phyloP scores from a whole-genome alignment of 352 stramenopile species.

The Globisporangium recalcitrans region DNA sequence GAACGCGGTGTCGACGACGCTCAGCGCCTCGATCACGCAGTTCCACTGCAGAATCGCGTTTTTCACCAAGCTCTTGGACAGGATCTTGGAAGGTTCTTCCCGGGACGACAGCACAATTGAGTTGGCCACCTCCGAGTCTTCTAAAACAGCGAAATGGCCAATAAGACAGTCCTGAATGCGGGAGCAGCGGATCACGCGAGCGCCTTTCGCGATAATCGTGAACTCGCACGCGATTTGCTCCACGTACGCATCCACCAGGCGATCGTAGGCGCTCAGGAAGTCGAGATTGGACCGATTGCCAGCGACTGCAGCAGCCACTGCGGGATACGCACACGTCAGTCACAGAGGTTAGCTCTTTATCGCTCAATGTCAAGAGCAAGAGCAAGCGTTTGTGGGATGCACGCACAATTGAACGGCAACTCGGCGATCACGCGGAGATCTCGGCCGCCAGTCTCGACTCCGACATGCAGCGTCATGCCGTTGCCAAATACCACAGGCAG shows the following conservation, averaged over 20 bases:
- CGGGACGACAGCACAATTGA: conserved; percentile 64
- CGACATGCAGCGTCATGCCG: conserved; percentile 60
- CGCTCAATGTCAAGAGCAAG: no score
- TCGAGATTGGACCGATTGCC: conserved; percentile 31
- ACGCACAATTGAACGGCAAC: conserved; percentile 50
- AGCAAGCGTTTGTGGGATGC: no score
- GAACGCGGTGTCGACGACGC: conserved; percentile 60
- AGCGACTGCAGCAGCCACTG: conserved; percentile 38
- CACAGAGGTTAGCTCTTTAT: background rate
- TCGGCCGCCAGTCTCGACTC: conserved; percentile 76
- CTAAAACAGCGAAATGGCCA: conserved; percentile 44
- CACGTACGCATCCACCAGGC: conserved; percentile 51
- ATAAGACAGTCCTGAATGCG: conserved; percentile 65
- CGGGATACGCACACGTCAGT: background rate
- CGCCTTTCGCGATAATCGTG: conserved; percentile 45
- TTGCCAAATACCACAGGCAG: conserved; percentile 33
- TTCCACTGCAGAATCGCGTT: conserved; percentile 72
- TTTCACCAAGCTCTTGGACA: conserved; percentile 57
- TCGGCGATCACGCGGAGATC: conserved; percentile 69
- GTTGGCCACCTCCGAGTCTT: conserved; percentile 55
- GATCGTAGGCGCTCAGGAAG: conserved; percentile 44
- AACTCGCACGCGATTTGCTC: conserved; percentile 32
- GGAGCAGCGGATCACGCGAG: conserved; percentile 52
- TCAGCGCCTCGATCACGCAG: conserved; percentile 53
- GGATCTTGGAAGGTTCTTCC: conserved; percentile 37